Evolutionary conservation across 495 filamentous ascomycete species (phyloP).

Genomic region (Trichoderma reesei): DNA sequence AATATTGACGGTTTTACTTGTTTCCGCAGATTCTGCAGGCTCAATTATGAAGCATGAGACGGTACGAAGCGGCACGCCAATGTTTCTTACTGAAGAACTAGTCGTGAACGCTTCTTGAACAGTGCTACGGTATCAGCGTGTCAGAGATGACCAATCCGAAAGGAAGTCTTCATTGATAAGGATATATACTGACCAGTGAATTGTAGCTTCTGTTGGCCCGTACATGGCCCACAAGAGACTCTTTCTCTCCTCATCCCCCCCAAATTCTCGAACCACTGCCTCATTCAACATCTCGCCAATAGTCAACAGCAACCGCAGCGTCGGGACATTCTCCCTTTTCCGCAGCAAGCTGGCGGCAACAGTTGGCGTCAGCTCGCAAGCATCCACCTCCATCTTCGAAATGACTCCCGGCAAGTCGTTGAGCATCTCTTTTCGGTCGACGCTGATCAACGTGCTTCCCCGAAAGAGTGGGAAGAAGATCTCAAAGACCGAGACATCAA

Average conservation of each 20-base stretch:
- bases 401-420: constrained; percentile 59
- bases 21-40: constrained; percentile 18
- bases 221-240: constrained; percentile 76
- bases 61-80: constrained; percentile 63
- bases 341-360: constrained; percentile 61
- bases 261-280: constrained; percentile 64
- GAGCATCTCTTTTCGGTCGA: constrained; percentile 52
- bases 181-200: constrained; percentile 44
- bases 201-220: constrained; percentile 75
- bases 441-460: constrained; percentile 59
- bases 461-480: constrained; percentile 74
- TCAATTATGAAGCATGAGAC: constrained; percentile 64
- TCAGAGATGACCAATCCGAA: background rate
- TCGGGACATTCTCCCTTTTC: constrained; percentile 49
- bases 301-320: constrained; percentile 56
- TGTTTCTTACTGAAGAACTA: constrained; percentile 48
- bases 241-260: constrained; percentile 27
- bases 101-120: constrained; percentile 27
- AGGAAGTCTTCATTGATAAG: background rate
- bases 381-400: constrained; percentile 56
- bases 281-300: constrained; percentile 83
- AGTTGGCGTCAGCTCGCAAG: constrained; percentile 73
- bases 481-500: constrained; percentile 84
- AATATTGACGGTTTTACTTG: constrained; percentile 29
- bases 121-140: constrained; percentile 18